Conservation (phyloP, 148 eudicot species). For the Silene latifolia region DNA sequence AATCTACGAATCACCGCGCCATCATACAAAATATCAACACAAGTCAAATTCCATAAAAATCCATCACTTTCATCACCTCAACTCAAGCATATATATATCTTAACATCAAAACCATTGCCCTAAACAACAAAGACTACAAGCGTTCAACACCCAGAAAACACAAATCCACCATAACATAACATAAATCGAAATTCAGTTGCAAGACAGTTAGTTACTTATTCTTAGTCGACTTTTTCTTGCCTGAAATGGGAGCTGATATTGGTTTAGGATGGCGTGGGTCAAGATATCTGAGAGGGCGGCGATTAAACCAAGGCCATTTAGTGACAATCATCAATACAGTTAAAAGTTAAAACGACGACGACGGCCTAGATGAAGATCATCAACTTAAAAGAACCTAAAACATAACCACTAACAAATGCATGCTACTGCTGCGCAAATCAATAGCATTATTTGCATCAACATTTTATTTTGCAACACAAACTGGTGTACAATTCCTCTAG, state of each 20-base stretch:
- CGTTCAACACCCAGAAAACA: not conserved
- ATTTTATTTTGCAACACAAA: too few species aligned
- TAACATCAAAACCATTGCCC: not conserved
- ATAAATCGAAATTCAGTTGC: not conserved
- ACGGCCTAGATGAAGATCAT: constrained; percentile 47
- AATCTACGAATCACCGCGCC: too few species aligned
- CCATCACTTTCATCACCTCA: too few species aligned
- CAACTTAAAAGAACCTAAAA: constrained; percentile 57
- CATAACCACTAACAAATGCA: constrained; percentile 48
- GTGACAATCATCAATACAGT: constrained; percentile 69
- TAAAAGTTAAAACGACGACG: constrained; percentile 67
- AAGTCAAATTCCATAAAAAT: not conserved
- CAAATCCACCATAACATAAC: too few species aligned
- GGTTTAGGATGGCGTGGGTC: constrained; percentile 78
- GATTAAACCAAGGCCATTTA: constrained; percentile 75
- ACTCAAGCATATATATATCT: too few species aligned
- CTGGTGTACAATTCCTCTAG: too few species aligned
- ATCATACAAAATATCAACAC: not conserved
- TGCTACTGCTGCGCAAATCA: constrained; percentile 51
- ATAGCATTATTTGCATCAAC: constrained; percentile 69
- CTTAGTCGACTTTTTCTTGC: constrained; percentile 34
- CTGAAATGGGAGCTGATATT: constrained; percentile 9
- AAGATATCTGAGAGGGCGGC: constrained; percentile 77
- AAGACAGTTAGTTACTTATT: constrained; percentile 18
- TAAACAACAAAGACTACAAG: not conserved